Percentiles rank a stretch among this genome's conserved stretches.
phyloP scores from a whole-genome alignment of 2,329 filamentous ascomycete genomes.

The Colletotrichum magnum region DNA sequence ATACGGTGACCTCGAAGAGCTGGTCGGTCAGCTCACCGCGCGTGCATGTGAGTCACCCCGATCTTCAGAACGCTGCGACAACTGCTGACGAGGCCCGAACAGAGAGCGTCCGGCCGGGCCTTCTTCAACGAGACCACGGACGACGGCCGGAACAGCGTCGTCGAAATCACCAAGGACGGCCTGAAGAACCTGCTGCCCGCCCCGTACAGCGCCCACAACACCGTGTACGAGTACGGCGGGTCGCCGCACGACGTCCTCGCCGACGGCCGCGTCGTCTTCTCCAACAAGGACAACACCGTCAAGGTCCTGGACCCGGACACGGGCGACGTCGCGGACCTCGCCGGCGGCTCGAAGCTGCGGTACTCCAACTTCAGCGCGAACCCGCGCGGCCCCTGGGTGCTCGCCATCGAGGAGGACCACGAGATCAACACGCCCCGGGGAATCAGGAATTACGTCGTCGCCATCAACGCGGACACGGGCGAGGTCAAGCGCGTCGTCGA shows the following conservation, averaged over 20 bases:
- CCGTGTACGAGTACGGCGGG: constrained; percentile 68
- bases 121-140: constrained; percentile 56
- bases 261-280: constrained; percentile 61
- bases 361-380: constrained; percentile 63
- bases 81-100: too few species aligned
- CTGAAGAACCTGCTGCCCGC: constrained; percentile 58
- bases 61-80: too few species aligned
- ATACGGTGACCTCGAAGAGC: constrained; percentile 53
- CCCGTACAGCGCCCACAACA: constrained; percentile 59
- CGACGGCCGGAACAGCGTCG: constrained; percentile 60
- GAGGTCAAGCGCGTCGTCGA: constrained; percentile 55
- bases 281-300: constrained; percentile 59
- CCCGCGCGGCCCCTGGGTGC: constrained; percentile 55
- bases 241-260: constrained; percentile 56
- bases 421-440: constrained; percentile 48
- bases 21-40: constrained; percentile 52
- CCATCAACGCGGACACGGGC: constrained; percentile 57
- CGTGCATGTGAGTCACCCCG: constrained; percentile 48
- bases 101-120: constrained; percentile 49
- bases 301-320: constrained; percentile 57
- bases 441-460: constrained; percentile 56
- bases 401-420: constrained; percentile 69
- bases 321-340: constrained; percentile 50
- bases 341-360: constrained; percentile 52
- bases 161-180: constrained; percentile 54